Base-by-base conservation (phyloP, 371 early-diverging fungal genomes). In the Mortierella sp. region DNA sequence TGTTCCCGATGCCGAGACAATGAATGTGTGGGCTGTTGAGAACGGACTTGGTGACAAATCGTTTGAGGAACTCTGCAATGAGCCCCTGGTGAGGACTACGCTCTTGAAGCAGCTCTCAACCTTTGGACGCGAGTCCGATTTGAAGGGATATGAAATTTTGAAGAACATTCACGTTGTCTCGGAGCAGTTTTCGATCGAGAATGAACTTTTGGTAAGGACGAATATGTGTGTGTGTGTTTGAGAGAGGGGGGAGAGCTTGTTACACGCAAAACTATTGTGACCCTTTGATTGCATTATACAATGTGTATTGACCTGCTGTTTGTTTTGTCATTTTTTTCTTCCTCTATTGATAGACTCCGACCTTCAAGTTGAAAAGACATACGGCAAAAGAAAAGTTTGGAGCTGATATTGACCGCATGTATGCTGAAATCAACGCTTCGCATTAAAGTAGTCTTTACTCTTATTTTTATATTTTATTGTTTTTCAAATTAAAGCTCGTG, bases 341-440 rank as follows among this genome's bases (percentile, higher is more conserved):
- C n/a, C n/a, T n/a, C n/a, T n/a, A n/a, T n/a, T 3, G 9, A 37
- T 56, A 56, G 62, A 89, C 93, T 1, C 90, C 93, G 4, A 91
- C 92, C 5, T 89, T 96, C 81, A 97, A 96, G 84, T 82, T 93
- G 61, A 96, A 95, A 82, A 87, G 96, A 61, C 84, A 90, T 52
- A 86, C 82, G 37, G 95, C 91, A 19, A 82, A 85, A 80, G 85
- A 81, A 19, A 72, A 83, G 12, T 95, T 89, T 65, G 58, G 81
- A 37, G 75, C 81, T 4, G 69, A 88, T 30, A 87, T 95, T 61
- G 88, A 88, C 5, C 81, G 70, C 5, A 84, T 95, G 83, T 95
- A 95, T 70, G 18, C 57, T 7, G 57, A 56, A 25, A 56, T 29
- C 37, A 29, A 56, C 9, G 3, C 37, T 37, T 37, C 37, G 37